Conservation (phyloP, 352 stramenopile genomes). For the Phytophthora podocarpi region DNA sequence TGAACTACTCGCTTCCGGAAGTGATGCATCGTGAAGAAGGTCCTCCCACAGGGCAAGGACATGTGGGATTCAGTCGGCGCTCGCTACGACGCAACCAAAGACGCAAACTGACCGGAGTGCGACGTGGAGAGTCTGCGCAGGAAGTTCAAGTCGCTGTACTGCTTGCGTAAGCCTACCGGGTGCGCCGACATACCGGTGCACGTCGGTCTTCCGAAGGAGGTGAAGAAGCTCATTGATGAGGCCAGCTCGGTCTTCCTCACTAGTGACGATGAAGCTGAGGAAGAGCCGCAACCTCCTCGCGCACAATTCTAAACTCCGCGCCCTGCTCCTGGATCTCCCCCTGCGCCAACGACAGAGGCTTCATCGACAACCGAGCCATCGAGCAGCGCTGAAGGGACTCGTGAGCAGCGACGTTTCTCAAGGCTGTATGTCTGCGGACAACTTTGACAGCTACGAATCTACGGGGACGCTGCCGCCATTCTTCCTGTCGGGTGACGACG, state of each 20-base stretch:
- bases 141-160: background rate
- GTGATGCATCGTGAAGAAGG: background rate
- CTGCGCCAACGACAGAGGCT: no score
- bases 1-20: slow-evolving; percentile 1
- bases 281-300: no score
- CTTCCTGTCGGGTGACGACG: no score
- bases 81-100: background rate
- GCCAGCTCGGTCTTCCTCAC: background rate
- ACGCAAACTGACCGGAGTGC: background rate
- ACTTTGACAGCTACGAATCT: no score
- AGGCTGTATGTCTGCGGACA: no score
- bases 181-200: background rate
- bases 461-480: no score
- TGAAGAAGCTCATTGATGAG: slow-evolving; percentile 2
- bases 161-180: background rate
- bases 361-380: no score
- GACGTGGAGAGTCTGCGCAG: background rate
- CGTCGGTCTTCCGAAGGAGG: background rate
- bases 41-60: background rate
- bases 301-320: no score
- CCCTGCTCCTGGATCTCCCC: no score
- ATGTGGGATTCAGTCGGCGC: background rate
- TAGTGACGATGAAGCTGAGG: no score
- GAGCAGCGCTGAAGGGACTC: no score
- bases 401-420: no score